Evolutionary conservation across 1,139 yeast genomes (phyloP).

Genomic region (Candida sp.): DNA sequence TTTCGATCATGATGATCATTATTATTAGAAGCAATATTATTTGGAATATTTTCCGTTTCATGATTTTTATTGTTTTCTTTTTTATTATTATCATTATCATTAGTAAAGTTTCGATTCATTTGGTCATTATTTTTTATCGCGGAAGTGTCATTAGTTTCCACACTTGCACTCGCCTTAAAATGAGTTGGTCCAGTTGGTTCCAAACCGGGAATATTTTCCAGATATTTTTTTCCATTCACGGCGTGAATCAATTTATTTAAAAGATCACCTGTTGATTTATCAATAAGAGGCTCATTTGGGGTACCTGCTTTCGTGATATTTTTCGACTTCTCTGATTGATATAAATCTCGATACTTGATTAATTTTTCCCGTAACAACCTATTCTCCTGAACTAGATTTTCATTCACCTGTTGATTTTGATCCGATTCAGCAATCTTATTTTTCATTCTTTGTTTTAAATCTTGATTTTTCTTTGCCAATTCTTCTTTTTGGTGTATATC

Average conservation of each 20-base stretch:
- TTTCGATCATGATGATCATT: background rate
- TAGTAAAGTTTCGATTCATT: no score
- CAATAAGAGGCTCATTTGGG: no score
- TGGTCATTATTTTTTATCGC: no score
- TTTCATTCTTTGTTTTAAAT: background rate
- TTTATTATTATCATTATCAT: no score
- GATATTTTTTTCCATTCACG: no score
- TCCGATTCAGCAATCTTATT: slow-evolving; percentile 4
- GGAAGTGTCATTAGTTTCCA: no score
- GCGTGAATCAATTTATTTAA: no score
- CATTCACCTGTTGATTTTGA: slow-evolving; percentile 11
- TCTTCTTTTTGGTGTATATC: background rate
- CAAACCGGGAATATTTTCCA: no score
- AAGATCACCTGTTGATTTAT: no score
- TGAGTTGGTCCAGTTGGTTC: no score
- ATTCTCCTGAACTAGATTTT: slow-evolving; percentile 22
- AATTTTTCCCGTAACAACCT: slow-evolving; percentile 29
- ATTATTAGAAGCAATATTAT: background rate
- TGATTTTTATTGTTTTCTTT: slow-evolving; percentile 6
- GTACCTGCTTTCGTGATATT: no score
- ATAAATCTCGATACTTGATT: slow-evolving; percentile 29
- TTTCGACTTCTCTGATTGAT: slow-evolving; percentile 9
- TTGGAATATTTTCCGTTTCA: slow-evolving; percentile 4
- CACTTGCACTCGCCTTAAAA: no score
- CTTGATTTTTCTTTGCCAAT: background rate